These are phyloP conservation scores for Petasospora fabianii DNA, from an alignment of 1,139 yeast genomes.

Conservation along the genomic window DNA sequence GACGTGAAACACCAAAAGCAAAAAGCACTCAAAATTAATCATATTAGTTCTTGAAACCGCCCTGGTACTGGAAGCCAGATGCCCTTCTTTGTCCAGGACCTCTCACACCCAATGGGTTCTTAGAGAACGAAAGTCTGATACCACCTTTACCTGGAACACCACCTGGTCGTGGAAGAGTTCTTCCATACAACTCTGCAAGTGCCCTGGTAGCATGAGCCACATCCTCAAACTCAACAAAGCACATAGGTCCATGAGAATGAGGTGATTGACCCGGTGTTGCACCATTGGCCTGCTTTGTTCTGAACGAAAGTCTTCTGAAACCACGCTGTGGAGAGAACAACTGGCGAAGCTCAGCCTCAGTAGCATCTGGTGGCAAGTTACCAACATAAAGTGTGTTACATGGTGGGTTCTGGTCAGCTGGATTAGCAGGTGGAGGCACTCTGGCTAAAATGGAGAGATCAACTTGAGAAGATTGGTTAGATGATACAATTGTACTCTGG, in stretches of 20 bases:
- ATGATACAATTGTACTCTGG: constrained; percentile 6
- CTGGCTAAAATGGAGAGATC: constrained; percentile 69
- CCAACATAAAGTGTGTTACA: constrained; percentile 97
- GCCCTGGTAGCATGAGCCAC: constrained; percentile 93
- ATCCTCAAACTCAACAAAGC: constrained; percentile 97
- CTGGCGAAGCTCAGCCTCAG: constrained; percentile 87
- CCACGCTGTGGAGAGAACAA: constrained; percentile 89
- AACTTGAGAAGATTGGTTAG: constrained; percentile 41
- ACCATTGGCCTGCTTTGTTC: constrained; percentile 56
- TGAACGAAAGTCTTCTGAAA: constrained; percentile 84
- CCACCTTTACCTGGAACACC: constrained; percentile 76
- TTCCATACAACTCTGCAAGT: constrained; percentile 87
- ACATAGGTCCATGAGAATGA: constrained; percentile 92
- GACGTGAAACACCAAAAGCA: no score
- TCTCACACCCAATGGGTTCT: constrained; percentile 94
- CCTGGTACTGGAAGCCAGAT: constrained; percentile 24
- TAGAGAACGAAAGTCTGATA: constrained; percentile 86
- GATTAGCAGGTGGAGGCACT: constrained; percentile 95
- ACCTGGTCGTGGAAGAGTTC: constrained; percentile 66
- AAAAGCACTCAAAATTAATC: no score
- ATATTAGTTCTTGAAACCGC: constrained; percentile 18
- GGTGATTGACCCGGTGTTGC: constrained; percentile 53
- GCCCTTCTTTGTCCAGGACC: constrained; percentile 41
- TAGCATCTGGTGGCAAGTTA: constrained; percentile 94
- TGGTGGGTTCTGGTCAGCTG: constrained; percentile 99